Evolutionary conservation across 108 stramenopile genomes (phyloP), one percentile per base, ranked within the genome.

Genomic region (Pelagomonas calceolata): DNA sequence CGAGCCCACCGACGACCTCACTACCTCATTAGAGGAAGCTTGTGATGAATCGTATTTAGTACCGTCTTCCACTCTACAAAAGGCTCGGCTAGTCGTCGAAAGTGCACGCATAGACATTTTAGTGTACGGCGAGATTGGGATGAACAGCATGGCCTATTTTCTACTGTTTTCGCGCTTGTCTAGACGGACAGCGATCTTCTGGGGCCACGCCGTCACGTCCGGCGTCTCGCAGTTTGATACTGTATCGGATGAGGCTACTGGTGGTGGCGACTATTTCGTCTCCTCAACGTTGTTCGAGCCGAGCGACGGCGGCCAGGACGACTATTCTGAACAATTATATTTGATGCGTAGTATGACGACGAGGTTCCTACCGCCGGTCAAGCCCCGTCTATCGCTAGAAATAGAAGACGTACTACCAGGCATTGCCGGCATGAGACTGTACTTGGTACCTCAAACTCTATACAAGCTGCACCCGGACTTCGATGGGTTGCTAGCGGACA

Each of bases 391-490:
- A 18, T 17, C 18, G 3, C 26, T 60, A 26, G 51, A 36, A 17
- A 18, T 26, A n/a, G 70, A 18, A n/a, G 68, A 10, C 26, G 30
- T 77, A 17, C 76, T 31, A 30, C 69, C 51, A 21, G 32, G 73
- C 30, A 74, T 74, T 17, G 73, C 73, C 35, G 31, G 7, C 14
- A n/a, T 43, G 34, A 33, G 69, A 9, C 72, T 63, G 16, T 77
- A 77, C 64, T 64, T 81, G 16, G 68, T 75, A 14, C 78, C 79
- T 12, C 79, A 81, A 67, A 81, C 80, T 0, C 51, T 81, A 44
- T 79, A 79, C 70, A 81, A 81, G 64, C 78, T 81, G 0, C 79
- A 79, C 66, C 78, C 78, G 34, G 79, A 76, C 33, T 77, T 81
- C 36, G 79, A 79, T 35, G 16, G 3, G 12, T 39, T 81, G 17